Evolutionary conservation across 2,329 filamentous ascomycete species (phyloP), one percentile per base, ranked within the genome.

Genomic region (Trichoderma pleuroti): DNA sequence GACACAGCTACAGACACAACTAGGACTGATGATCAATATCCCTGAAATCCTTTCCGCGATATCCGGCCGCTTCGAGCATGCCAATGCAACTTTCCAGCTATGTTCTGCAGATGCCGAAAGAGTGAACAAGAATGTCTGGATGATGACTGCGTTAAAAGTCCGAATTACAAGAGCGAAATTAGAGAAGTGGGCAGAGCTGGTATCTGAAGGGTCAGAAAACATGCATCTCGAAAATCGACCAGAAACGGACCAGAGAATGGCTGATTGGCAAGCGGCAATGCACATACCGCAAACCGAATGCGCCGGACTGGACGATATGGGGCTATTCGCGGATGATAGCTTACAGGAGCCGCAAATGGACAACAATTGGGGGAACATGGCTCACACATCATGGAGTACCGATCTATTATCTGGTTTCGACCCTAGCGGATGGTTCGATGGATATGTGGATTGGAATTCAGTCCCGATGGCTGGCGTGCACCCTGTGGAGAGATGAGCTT

Each of bases 51-150:
- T 87, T 0, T 77, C 81, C 1, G 78, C 77, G 0, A 77, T 86
- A 8, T 81, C 79, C 14, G 75, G 77, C 0, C 80, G 81, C 1
- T 84, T 86, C 21, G 83, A 86, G 34, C 78, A 83, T 52, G 82
- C 81, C 21, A 83, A 82, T 63, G 77, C 77, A 2, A 76, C 79
- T 0, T 78, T 84, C 14, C 78, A 80, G 3, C 75, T 76, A 2
- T 74, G 75, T 0, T 76, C 79, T 3, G 73, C 77, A 0, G 79
- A 82, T 8, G 72, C 76, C 0, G 81, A 76, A n/a, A 75, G 74
- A 0, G 79, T 79, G 67, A 81, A 84, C 12, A 82, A 82, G 65
- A 85, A 84, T 60, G 74, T 86, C 0, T 87, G 85, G 85, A 83
- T 83, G 7, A 77, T 86, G 72, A 83, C 82, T 0, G 82, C 84